Evolutionary conservation across 225 moss, liverwort and hornwort genomes (phyloP).

Genomic region (Sphagnum contortum): DNA sequence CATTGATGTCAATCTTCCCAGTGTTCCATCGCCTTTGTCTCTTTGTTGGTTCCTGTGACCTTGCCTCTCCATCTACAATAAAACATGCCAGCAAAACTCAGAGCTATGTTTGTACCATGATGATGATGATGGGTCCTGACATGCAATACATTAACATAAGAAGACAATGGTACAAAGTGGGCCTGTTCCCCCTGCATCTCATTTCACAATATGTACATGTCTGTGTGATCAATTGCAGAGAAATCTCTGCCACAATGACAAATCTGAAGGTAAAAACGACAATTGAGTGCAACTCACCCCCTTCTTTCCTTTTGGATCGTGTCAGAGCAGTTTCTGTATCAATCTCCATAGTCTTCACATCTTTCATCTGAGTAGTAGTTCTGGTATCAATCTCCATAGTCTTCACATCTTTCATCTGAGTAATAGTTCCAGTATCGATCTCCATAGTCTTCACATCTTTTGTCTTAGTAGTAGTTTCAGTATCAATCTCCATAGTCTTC

Average conservation of each 20-base stretch:
- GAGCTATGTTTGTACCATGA: no score
- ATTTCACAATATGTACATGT: no score
- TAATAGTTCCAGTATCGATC: conserved; percentile 48
- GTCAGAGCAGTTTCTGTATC: conserved; percentile 54
- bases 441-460: conserved; percentile 69
- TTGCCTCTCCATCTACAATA: conserved; percentile 43
- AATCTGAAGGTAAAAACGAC: no score
- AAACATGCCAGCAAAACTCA: no score
- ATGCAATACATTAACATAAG: no score
- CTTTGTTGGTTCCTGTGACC: conserved; percentile 73
- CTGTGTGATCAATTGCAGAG: no score
- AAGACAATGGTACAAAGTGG: no score
- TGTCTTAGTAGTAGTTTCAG: conserved; percentile 15
- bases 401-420: conserved; percentile 31
- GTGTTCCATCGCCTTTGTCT: conserved; percentile 92
- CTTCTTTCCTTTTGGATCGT: conserved; percentile 77
- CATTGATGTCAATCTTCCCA: conserved; percentile 46
- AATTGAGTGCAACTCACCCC: conserved; percentile 24
- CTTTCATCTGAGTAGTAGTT: conserved; percentile 13
- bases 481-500: conserved; percentile 79
- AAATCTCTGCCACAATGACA: no score
- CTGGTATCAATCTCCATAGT: conserved; percentile 83
- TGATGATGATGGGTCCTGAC: no score
- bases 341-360: conserved; percentile 66
- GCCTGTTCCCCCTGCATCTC: no score